Percentiles rank a stretch among this genome's conserved stretches.
Conservation (phyloP, 1,284 basidiomycete genomes). For the Ganoderma multipileum region DNA sequence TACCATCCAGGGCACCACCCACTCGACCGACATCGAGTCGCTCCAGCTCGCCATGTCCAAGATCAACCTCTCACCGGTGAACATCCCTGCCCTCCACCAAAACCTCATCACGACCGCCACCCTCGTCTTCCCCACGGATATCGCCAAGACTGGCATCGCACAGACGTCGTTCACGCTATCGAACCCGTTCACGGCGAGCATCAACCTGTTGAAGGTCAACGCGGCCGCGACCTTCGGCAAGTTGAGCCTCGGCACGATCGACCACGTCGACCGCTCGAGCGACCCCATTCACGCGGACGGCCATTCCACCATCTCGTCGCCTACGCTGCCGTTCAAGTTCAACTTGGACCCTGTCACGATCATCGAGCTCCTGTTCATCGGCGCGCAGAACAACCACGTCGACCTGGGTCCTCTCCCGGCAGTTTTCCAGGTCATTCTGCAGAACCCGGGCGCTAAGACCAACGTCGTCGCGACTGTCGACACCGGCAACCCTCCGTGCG, state of each 20-base stretch:
- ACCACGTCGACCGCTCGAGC: conserved; percentile 49
- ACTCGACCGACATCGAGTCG: conserved; percentile 71
- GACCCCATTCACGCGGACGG: conserved; percentile 67
- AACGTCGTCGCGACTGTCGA: conserved; percentile 68
- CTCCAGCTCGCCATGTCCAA: conserved; percentile 70
- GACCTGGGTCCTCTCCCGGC: conserved; percentile 69
- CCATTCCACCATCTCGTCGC: conserved; percentile 67
- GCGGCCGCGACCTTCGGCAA: conserved; percentile 63
- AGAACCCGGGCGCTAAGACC: conserved; percentile 58
- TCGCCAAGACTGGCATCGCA: conserved; percentile 65
- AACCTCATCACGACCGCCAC: conserved; percentile 66
- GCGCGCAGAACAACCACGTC: conserved; percentile 62
- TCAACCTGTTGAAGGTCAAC: conserved; percentile 68
- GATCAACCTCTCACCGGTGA: conserved; percentile 66
- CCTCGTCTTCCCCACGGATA: conserved; percentile 63
- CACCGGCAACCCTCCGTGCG: conserved; percentile 56
- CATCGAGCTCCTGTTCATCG: conserved; percentile 61
- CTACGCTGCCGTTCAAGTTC: conserved; percentile 65
- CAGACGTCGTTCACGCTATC: conserved; percentile 60
- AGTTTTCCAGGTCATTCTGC: conserved; percentile 63
- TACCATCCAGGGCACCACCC: conserved; percentile 63
- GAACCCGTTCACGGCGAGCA: conserved; percentile 82
- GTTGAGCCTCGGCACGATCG: conserved; percentile 63
- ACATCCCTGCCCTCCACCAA: conserved; percentile 72
- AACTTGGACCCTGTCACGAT: conserved; percentile 70